Conservation (phyloP, 768 basidiomycete species). For the Lyophyllum semitale region DNA sequence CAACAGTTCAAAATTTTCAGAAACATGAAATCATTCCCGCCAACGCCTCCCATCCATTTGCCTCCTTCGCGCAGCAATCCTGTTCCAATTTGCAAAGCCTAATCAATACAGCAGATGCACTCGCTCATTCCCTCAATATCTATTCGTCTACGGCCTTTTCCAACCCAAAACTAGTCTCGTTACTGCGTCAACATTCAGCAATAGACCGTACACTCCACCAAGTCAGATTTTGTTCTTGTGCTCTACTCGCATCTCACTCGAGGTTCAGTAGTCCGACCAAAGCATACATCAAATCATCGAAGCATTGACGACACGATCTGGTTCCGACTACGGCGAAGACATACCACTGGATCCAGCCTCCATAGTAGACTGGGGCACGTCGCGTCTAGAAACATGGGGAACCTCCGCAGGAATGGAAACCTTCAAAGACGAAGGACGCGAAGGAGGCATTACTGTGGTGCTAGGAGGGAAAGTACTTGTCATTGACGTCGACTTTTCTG, state of each 20-base stretch:
- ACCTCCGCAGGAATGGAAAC: constrained; percentile 71
- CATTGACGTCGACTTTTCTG: constrained; percentile 68
- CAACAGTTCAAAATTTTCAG: constrained; percentile 43
- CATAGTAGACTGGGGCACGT: constrained; percentile 59
- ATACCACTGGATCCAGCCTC: constrained; percentile 51
- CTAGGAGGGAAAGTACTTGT: constrained; percentile 83
- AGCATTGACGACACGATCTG: constrained; percentile 46
- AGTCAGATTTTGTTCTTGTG: constrained; percentile 37
- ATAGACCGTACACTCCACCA: constrained; percentile 53
- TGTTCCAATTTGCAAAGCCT: constrained; percentile 50
- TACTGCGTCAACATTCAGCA: constrained; percentile 62
- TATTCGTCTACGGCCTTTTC: constrained; percentile 52
- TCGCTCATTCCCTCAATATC: constrained; percentile 54
- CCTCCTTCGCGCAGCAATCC: constrained; percentile 40
- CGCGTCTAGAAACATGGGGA: constrained; percentile 63
- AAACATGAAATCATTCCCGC: constrained; percentile 36
- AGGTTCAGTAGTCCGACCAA: constrained; percentile 49
- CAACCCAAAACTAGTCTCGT: constrained; percentile 68
- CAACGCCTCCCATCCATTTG: constrained; percentile 46
- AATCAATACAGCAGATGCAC: constrained; percentile 50
- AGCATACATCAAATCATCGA: constrained; percentile 51
- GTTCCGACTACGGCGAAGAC: constrained; percentile 61
- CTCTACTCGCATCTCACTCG: constrained; percentile 14
- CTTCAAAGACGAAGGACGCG: constrained; percentile 62
- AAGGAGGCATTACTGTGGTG: constrained; percentile 54